Evolutionary conservation across 805 yeast genomes (phyloP), one percentile per base, ranked within the genome.

Genomic region (Sungouiozyma intestinalis): DNA sequence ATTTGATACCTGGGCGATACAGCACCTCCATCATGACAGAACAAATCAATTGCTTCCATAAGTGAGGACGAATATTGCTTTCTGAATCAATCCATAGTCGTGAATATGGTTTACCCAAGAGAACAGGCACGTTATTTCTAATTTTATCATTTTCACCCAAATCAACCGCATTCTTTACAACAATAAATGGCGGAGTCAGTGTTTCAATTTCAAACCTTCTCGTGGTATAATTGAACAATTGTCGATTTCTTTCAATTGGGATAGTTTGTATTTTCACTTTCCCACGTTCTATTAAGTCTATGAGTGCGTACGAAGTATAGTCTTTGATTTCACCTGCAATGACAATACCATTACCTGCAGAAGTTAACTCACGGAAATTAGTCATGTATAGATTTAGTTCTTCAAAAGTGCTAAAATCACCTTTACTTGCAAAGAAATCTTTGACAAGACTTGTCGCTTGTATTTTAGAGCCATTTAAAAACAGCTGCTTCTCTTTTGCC

Each of bases 141-240:
- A 16, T 33, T 16, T 39, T 46, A 37, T 33, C 49, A 9, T 36
- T 16, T 24, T 24, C 29, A 11, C 11, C 11, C 11, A 11, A 24
- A 24, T 24, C 6, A 7, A 24, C 9, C 11, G 6, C 11, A 24
- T 24, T 24, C 6, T 24, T 24, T 24, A 11, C 11, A 18, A 40
- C 27, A 78, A 76, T 54, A 76, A 94, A 55, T 78, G 81, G 52
- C 73, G 85, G 39, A 74, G 71, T 57, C 69, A 79, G 35, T 71
- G 60, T 48, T n/a, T 50, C 76, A 48, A 80, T 75, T 46, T 85
- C 94, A 34, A 84, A 73, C 16, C 76, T 67, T 47, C 95, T 72
- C 1, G 95, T 82, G 33, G 81, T 81, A 55, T 87, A 88, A 11
- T 85, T 80, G 31, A 71, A 67, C 40, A 74, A 68, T n/a, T 71